Evolutionary conservation across 2,329 filamentous ascomycete genomes (phyloP).

Genomic region (Alternaria triticina): DNA sequence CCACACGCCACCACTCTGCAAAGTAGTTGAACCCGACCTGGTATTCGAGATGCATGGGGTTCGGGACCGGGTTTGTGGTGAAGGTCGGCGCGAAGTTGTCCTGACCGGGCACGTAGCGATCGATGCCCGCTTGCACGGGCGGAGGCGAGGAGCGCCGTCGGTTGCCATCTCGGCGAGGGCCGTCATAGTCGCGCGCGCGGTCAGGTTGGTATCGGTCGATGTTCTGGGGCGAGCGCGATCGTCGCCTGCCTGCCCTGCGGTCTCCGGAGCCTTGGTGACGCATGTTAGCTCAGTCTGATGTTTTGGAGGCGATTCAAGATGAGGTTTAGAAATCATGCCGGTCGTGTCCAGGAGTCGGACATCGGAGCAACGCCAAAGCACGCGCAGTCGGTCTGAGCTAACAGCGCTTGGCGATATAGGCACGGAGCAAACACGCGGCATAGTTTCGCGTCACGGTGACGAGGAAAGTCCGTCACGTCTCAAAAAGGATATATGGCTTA

Average conservation of each 20-base stretch:
- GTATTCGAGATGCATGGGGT: slow-evolving; percentile 75
- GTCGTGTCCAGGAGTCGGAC: neutral
- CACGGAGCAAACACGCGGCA: neutral
- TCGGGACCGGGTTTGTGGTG: slow-evolving; percentile 70
- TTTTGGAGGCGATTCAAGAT: neutral
- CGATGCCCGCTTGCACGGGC: slow-evolving; percentile 72
- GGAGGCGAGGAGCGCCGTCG: slow-evolving; percentile 66
- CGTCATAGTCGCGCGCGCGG: slow-evolving; percentile 72
- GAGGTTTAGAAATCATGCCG: neutral
- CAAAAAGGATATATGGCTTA: slow-evolving; percentile 51
- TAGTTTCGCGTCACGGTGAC: neutral
- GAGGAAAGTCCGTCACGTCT: neutral
- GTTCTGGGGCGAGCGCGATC: slow-evolving; percentile 73
- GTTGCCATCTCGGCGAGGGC: slow-evolving; percentile 64
- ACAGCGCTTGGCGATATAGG: neutral
- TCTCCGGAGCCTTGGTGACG: slow-evolving; percentile 31
- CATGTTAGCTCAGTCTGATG: slow-evolving; percentile 5
- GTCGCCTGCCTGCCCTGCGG: slow-evolving; percentile 50
- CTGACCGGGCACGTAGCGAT: slow-evolving; percentile 83
- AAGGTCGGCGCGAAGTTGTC: slow-evolving; percentile 60
- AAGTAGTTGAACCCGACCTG: slow-evolving; percentile 88
- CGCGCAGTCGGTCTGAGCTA: neutral
- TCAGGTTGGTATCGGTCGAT: slow-evolving; percentile 81
- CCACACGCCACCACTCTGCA: slow-evolving; percentile 84
- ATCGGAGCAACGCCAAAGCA: neutral